Conservation (phyloP, 83 land plant genomes). For the Thuja plicata region DNA sequence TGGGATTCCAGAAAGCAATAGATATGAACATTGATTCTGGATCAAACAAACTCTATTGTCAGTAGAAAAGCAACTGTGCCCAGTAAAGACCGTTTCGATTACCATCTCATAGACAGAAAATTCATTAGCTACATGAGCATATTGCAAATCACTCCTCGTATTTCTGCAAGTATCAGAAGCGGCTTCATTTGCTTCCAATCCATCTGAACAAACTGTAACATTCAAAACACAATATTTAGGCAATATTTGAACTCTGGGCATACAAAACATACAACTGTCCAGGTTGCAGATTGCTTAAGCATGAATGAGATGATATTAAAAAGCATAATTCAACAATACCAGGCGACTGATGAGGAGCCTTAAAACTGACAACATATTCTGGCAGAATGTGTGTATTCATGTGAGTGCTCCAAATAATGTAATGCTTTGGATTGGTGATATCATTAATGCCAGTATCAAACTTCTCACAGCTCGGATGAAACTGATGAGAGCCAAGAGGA, state of each 20-base stretch:
- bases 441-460: constrained; percentile 56
- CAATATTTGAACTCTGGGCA: background rate
- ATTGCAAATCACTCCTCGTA: background rate
- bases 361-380: constrained; percentile 52
- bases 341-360: constrained; percentile 20
- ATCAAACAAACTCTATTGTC: background rate
- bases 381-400: constrained; percentile 55
- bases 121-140: background rate
- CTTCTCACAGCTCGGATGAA: constrained; percentile 34
- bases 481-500: constrained; percentile 32
- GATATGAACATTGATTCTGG: background rate
- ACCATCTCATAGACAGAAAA: background rate
- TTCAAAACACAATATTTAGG: background rate
- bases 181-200: background rate
- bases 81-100: background rate
- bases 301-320: background rate
- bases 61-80: background rate
- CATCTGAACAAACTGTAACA: background rate
- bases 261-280: background rate
- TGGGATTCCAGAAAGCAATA: background rate
- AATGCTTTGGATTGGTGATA: constrained; percentile 32
- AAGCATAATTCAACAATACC: constrained; percentile 20
- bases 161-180: background rate
- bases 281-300: background rate
- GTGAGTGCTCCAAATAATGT: constrained; percentile 49